Evolutionary conservation across 805 yeast genomes (phyloP).

Genomic region (Candida suzukii): DNA sequence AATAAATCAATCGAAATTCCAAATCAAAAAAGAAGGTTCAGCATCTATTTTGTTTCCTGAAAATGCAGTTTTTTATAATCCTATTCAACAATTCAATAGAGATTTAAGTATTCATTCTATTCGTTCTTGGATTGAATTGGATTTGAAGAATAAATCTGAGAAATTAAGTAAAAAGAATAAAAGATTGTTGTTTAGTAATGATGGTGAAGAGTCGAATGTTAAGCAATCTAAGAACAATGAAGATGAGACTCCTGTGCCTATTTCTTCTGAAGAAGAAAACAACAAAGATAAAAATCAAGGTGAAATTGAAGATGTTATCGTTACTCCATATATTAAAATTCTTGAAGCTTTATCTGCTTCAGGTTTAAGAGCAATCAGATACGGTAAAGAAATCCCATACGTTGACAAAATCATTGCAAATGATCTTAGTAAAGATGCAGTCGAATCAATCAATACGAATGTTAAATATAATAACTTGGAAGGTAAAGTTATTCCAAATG

Average conservation of each 20-base stretch:
- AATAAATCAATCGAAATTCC: constrained; percentile 18
- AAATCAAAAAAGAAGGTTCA: constrained; percentile 59
- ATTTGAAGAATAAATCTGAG: constrained; percentile 30
- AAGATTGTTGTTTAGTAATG: no score
- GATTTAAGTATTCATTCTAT: constrained; percentile 83
- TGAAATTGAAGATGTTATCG: constrained; percentile 2
- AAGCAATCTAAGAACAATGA: constrained; percentile 9
- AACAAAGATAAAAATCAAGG: constrained; percentile 13
- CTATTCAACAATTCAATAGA: constrained; percentile 93
- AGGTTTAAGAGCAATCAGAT: constrained; percentile 88
- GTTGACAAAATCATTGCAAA: constrained; percentile 77
- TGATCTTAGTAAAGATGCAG: constrained; percentile 84
- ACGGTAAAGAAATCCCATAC: constrained; percentile 83
- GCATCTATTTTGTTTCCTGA: constrained; percentile 81
- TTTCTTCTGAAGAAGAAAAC: constrained; percentile 5
- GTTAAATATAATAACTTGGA: constrained; percentile 57
- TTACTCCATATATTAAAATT: constrained; percentile 54
- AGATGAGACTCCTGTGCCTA: background rate
- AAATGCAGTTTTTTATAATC: constrained; percentile 89
- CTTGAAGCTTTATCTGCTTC: constrained; percentile 93
- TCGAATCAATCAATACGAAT: constrained; percentile 67
- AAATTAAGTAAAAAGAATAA: no score
- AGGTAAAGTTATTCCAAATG: constrained; percentile 53
- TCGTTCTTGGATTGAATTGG: constrained; percentile 74
- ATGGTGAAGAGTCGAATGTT: no score